Evolutionary conservation across 495 filamentous ascomycete species (phyloP), one percentile per base, ranked within the genome.

Genomic region (Friedmanniomyces endolithicus): DNA sequence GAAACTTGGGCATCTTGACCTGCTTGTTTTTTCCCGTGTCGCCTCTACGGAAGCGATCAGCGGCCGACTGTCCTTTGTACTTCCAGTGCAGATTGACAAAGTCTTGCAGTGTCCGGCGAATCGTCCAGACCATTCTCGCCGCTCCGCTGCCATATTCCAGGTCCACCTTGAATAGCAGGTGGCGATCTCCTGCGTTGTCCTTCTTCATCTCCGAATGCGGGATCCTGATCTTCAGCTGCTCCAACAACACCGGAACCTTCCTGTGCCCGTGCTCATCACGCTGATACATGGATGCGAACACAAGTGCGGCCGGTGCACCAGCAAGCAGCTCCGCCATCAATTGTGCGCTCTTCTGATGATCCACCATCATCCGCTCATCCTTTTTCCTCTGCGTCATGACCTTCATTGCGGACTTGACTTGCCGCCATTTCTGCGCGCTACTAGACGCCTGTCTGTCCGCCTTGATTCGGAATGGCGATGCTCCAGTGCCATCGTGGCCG

Each of bases 51-150:
- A 89, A 84, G 59, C 85, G 88, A 53, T 94, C 85, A 37, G 81
- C 78, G 31, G 85, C 27, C 9, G 23, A 75, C 45, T 88, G 82
- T 46, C 94, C 68, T 62, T 90, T 92, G 74, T 96, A 99, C 61
- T 90, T 85, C 58, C 86, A 74, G 67, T 99, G 94, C 6, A 99
- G 75, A 63, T 95, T 95, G 58, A 87, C 77, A 64, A 99, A 95
- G 61, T 99, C 92, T 59, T 80, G 77, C 51, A 96, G 75, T 23
- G 86, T 84, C 23, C 92, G 79, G 60, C 87, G 82, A 53, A 99
- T 88, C 47, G 88, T 82, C 92, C 92, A 99, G 62, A 89, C 90
- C 92, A 99, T 97, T 50, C 94, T 77, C 24, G 89, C 95, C 53
- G 90, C 79, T 2, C 94, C 92, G 63, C 84, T 96, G 6, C 92